phyloP scores from a whole-genome alignment of 2,329 filamentous ascomycete species.

The Xylariomycetidae sp. region DNA sequence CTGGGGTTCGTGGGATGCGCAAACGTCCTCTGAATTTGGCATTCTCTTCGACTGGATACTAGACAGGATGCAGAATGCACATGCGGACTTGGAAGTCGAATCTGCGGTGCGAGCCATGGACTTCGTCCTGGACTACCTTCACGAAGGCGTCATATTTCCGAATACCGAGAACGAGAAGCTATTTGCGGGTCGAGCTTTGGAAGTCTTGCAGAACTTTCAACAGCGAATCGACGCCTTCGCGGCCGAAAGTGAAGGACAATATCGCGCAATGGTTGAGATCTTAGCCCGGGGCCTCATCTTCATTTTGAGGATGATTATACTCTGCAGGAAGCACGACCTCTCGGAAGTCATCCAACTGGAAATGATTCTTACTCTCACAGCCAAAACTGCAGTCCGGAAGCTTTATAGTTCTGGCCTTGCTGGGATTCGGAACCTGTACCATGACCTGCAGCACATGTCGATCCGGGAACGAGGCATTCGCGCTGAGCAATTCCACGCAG shows the following conservation, averaged over 20 bases:
- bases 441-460: slow-evolving; percentile 37
- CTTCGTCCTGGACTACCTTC: slow-evolving; percentile 44
- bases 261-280: slow-evolving; percentile 30
- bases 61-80: slow-evolving; percentile 33
- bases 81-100: slow-evolving; percentile 9
- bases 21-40: slow-evolving; percentile 55
- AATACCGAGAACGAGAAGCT: slow-evolving; percentile 29
- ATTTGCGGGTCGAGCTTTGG: slow-evolving; percentile 38
- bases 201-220: slow-evolving; percentile 37
- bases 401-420: slow-evolving; percentile 39
- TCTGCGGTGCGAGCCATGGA: slow-evolving; percentile 28
- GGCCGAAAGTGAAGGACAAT: slow-evolving; percentile 11
- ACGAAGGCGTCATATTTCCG: slow-evolving; percentile 35
- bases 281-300: slow-evolving; percentile 32
- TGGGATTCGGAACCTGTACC: slow-evolving; percentile 40
- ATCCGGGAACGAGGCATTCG: slow-evolving; percentile 47
- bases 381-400: slow-evolving; percentile 30
- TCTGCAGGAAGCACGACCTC: too few relatives aligned
- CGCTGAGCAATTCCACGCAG: slow-evolving; percentile 35
- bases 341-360: slow-evolving; percentile 41
- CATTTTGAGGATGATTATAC: too few relatives aligned
- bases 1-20: slow-evolving; percentile 53
- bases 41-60: slow-evolving; percentile 54
- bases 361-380: slow-evolving; percentile 38
- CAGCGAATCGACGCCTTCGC: slow-evolving; percentile 26